Evolutionary conservation across 2,329 filamentous ascomycete species (phyloP).

Genomic region (Thielaviopsis cerberus): DNA sequence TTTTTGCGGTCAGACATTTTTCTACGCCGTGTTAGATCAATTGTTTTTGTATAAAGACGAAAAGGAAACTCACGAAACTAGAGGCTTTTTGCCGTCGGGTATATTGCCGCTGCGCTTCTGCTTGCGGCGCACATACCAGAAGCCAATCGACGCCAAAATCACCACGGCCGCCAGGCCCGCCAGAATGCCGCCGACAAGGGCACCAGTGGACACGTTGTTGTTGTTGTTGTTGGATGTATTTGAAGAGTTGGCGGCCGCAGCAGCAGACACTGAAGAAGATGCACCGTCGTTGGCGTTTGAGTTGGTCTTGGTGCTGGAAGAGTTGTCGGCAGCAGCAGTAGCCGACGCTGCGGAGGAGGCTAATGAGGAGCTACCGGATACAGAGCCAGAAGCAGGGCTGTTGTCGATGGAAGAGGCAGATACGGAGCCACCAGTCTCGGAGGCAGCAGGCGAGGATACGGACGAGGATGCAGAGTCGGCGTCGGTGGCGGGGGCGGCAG

Average conservation of each 20-base stretch:
- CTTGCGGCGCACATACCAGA: conserved; percentile 26
- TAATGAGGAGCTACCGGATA: conserved; percentile 12
- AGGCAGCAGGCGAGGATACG: not conserved
- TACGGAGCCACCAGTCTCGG: conserved; percentile 3
- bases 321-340: not conserved
- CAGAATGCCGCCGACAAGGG: conserved; percentile 35
- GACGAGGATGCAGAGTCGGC: not conserved
- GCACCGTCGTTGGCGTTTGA: not conserved
- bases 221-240: conserved; percentile 13
- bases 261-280: not conserved
- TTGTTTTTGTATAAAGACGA: not conserved
- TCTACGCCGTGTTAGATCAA: conserved; percentile 9
- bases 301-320: not conserved
- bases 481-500: not conserved
- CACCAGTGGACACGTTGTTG: conserved; percentile 19
- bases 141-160: conserved; percentile 23
- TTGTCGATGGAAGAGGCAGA: conserved; percentile 3
- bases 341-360: conserved; percentile 5
- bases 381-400: conserved; percentile 5
- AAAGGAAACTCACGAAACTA: conserved; percentile 15
- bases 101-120: conserved; percentile 25
- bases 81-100: conserved; percentile 6
- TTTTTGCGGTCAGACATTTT: conserved; percentile 11
- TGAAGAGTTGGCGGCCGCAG: conserved; percentile 10
- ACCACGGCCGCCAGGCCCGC: conserved; percentile 30